Base-by-base conservation (phyloP, 2,329 filamentous ascomycete genomes). In the Paramyrothecium sp. region DNA sequence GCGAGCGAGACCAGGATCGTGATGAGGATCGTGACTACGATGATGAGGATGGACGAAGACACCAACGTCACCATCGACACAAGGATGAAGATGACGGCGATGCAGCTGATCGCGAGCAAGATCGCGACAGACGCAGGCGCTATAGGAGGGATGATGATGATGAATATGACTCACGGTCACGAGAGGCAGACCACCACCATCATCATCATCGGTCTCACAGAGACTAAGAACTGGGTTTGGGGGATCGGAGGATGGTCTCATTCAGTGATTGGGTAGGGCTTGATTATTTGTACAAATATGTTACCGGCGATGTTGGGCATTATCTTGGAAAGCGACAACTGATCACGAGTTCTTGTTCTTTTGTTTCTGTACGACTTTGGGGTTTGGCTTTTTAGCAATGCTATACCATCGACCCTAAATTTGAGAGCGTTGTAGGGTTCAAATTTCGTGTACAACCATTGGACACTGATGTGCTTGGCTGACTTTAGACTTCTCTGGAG, bases 51-150 rank as follows among this genome's bases (percentile, higher is more conserved):
- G 51, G 33, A 7, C 26, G 30, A 16, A 41, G 51, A 33, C 51
- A 41, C 30, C 50, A 20, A 7, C 33, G 30, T 30, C 51, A 53
- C 30, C 51, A 41, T 62, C 21, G 67, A 63, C 54, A 64, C 8
- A 41, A 33, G 22, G 60, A 60, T 44, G 54, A 55, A 10, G 63
- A 65, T 17, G 65, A 70, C 19, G 65, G 67, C 22, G 57, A 68
- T 23, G 67, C 66, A 11, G 71, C 74, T 16, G 71, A 75, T 26
- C 69, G 71, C 3, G 75, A 77, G n/a, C 69, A 59, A 17, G 63
- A 63, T 17, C 51, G 74, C 26, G 69, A 73, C 22, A 67, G 66
- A 33, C 66, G 67, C 52, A 65, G 66, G 30, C 70, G 68, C 26
- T 63, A 70, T 54, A 60, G 65, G 52, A 26, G 51, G 8, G 51